Base-by-base conservation (phyloP, 495 filamentous ascomycete species). In the Achaetomiella virescens region DNA sequence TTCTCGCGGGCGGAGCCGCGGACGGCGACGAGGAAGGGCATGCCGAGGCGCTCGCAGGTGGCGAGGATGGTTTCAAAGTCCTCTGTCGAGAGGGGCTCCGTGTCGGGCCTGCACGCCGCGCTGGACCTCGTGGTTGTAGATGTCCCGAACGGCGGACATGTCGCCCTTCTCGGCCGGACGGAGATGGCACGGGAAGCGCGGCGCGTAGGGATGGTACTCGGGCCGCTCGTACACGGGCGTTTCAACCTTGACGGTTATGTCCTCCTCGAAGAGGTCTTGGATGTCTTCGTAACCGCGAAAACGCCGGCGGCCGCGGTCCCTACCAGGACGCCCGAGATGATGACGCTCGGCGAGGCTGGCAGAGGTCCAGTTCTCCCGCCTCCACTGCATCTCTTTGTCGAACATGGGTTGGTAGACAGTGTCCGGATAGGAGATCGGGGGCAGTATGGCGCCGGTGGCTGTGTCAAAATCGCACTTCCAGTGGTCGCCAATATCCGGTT, bases 11-110 rank as follows among this genome's bases (percentile, higher is more conserved):
- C 61, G 21, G 50, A 62, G 2, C 70, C 70, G 8, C 57, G 50
- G 2, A 71, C 61, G 20, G 73, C 75, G 5, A 75, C 72, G 5
- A 78, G 36, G 43, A 78, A 76, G 0, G 75, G 75, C 56, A 73
- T 61, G 17, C 61, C 48, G 11, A 68, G 52, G 6, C 42, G 14
- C 17, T 46, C 24, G 18, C 63, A 46, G 9, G 42, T 55, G 1
- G 31, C 17, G 18, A 71, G 58, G 35, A 76, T 65, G 0, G 33
- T n/a, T 11, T 50, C 43, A 27, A 73, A 67, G 1, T 63, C 57
- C 0, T 50, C 41, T 0, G 48, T 11, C 0, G 18, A 18, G 9
- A 73, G 47, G 3, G 62, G 66, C 15, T 55, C 12, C 3, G 64
- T 66, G 59, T 76, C 72, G 3, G 0, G 63, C 48, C 47, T 70